Conservation (phyloP, 805 yeast genomes). For the Saccharomycopsis sp. region DNA sequence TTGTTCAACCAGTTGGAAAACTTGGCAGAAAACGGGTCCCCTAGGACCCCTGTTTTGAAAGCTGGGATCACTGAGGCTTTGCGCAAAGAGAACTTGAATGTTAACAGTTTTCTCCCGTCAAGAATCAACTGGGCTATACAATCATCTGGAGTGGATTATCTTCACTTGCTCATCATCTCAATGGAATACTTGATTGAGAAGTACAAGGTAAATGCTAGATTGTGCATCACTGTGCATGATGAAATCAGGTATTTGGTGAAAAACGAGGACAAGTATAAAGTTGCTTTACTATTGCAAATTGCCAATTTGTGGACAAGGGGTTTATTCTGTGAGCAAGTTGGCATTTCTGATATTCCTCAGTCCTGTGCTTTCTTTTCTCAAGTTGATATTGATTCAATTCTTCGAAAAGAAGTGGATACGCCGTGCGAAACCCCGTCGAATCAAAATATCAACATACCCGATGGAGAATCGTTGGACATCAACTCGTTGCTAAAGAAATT, state of each 20-base stretch:
- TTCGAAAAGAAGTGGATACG: conserved; percentile 88
- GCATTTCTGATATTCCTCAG: conserved; percentile 84
- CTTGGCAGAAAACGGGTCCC: conserved; percentile 72
- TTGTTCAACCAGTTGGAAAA: conserved; percentile 83
- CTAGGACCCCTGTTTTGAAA: conserved; percentile 85
- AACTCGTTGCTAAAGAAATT: conserved; percentile 35
- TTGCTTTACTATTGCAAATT: conserved; percentile 78
- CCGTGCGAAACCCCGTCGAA: conserved; percentile 90
- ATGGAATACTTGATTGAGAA: conserved; percentile 73
- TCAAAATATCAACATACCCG: conserved; percentile 48
- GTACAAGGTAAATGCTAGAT: conserved; percentile 63
- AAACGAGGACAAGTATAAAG: conserved; percentile 63
- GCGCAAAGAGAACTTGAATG: conserved; percentile 51
- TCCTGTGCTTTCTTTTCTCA: conserved; percentile 93
- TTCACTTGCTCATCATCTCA: conserved; percentile 73
- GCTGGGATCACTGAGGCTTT: conserved; percentile 89
- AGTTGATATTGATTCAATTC: conserved; percentile 79
- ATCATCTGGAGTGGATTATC: conserved; percentile 94
- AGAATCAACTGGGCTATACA: conserved; percentile 97
- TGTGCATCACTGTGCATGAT: conserved; percentile 87
- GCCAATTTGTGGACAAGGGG: conserved; percentile 95
- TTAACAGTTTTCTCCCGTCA: conserved; percentile 70
- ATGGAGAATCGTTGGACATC: conserved; percentile 73
- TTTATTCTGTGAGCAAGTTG: conserved; percentile 87
- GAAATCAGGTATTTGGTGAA: conserved; percentile 77